Evolutionary conservation across 2,329 filamentous ascomycete species (phyloP).

Genomic region (Pseudohalonectria lignicola): DNA sequence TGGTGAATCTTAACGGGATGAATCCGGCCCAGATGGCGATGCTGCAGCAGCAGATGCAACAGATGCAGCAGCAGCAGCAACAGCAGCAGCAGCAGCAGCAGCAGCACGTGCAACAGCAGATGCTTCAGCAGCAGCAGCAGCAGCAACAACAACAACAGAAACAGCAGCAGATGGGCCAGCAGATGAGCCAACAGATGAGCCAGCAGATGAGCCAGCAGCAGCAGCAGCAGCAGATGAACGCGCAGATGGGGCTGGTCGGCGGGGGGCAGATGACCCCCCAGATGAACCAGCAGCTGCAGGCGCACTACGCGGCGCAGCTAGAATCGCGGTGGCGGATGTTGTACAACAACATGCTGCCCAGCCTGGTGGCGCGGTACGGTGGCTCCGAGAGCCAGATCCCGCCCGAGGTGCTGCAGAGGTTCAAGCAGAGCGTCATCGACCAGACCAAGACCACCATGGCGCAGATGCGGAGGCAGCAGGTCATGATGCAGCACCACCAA

Average conservation of each 20-base stretch:
- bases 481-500: constrained; percentile 9
- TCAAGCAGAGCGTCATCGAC: constrained; percentile 28
- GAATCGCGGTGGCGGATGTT: constrained; percentile 10
- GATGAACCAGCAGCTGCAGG: constrained; percentile 6
- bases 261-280: constrained; percentile 3
- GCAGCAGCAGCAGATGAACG: constrained; percentile 17
- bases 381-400: constrained; percentile 31
- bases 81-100: constrained; percentile 13
- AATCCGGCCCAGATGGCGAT: constrained; percentile 17
- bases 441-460: constrained; percentile 25
- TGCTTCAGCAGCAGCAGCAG: constrained; percentile 13
- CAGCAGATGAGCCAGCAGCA: constrained; percentile 20
- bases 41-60: constrained; percentile 15
- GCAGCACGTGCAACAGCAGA: constrained; percentile 13
- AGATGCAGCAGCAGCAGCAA: constrained; percentile 15
- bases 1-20: constrained; percentile 16
- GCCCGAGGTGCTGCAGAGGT: constrained; percentile 28
- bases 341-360: constrained; percentile 25
- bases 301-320: background rate
- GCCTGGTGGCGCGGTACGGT: constrained; percentile 24
- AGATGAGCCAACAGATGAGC: constrained; percentile 19
- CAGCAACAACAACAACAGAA: constrained; percentile 19
- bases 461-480: constrained; percentile 9
- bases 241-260: constrained; percentile 14
- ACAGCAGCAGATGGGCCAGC: constrained; percentile 16